Base-by-base conservation (phyloP, 2,329 filamentous ascomycete species). In the Colletotrichum orbiculare region DNA sequence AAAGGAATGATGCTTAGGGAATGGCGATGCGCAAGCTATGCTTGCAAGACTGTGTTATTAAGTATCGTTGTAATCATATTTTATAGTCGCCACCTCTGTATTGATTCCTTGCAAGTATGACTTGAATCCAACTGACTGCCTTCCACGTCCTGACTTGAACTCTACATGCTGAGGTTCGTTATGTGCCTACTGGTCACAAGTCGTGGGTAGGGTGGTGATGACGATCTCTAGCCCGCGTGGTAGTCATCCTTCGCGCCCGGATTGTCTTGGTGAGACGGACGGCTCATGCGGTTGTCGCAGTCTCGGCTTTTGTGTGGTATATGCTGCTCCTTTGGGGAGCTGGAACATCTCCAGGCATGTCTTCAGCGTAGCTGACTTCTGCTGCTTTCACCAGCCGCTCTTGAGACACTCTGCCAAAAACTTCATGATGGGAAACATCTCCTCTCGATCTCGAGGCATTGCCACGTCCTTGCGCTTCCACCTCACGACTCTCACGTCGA, bases 391-490 rank as follows among this genome's bases (percentile, higher is more conserved):
- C 70, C 72, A 72, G 10, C 70, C 72, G 25, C 66, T 70, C 54
- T 71, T 71, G 70, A 96, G 76, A 71, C 90, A 84, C 54, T 90
- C 85, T 0, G 90, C 89, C 71, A 94, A 85, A 71, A 90, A 97
- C 73, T 91, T 87, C 93, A 97, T 97, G 66, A 97, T 85, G 0
- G 94, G 94, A 72, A 94, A 74, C 85, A 96, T 94, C 82, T 98
- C 94, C 10, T 96, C 93, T 57, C 91, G 84, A 74, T 85, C 90
- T 49, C 83, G 81, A n/a, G 94, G 93, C 94, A 97, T 97, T 1
- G 85, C 85, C 76, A 97, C 93, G 6, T 90, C 91, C 3, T 76
- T 77, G 73, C 89, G 87, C 72, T 84, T 86, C 88, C 92, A 96
- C 72, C 86, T 86, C 60, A 88, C 88, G 68, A 89, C 83, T 75